Evolutionary conservation across 2,329 filamentous ascomycete species (phyloP).

Genomic region (Ilyonectria mors-panacis): DNA sequence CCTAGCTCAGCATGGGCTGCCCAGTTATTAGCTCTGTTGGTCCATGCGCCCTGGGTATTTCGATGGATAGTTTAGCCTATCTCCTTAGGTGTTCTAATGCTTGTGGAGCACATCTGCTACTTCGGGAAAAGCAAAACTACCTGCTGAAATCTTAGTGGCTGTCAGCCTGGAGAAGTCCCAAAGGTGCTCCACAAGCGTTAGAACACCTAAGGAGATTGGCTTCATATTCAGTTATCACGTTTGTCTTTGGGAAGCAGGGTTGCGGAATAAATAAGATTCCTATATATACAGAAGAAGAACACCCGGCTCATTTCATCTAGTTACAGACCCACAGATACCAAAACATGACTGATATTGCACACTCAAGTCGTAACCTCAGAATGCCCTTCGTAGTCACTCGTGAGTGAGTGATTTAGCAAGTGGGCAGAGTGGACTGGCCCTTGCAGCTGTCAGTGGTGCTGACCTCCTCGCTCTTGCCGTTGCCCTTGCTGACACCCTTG

Average conservation of each 20-base stretch:
- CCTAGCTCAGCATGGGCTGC: too few species aligned
- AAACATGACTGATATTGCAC: neutral
- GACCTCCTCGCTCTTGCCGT: constrained; percentile 16
- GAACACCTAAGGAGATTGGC: too few species aligned
- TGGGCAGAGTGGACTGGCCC: constrained; percentile 23
- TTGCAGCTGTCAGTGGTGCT: constrained; percentile 23
- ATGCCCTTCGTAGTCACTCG: neutral
- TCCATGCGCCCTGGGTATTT: too few species aligned
- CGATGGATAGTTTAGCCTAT: too few species aligned
- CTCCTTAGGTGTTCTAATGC: too few species aligned
- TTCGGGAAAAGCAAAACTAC: too few species aligned
- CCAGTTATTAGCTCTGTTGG: too few species aligned
- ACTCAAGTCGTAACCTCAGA: neutral
- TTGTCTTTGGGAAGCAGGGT: too few species aligned
- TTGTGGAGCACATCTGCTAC: too few species aligned
- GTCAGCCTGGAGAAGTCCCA: too few species aligned
- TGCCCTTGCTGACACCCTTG: constrained; percentile 32
- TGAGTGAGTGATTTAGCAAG: constrained; percentile 18
- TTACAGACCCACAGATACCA: neutral
- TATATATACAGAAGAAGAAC: neutral
- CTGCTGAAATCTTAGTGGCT: too few species aligned
- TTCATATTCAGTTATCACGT: neutral
- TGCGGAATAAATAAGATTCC: neutral
- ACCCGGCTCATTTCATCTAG: neutral
- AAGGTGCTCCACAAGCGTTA: too few species aligned